Evolutionary conservation across 495 filamentous ascomycete species (phyloP).

Genomic region (Tuber indicum): DNA sequence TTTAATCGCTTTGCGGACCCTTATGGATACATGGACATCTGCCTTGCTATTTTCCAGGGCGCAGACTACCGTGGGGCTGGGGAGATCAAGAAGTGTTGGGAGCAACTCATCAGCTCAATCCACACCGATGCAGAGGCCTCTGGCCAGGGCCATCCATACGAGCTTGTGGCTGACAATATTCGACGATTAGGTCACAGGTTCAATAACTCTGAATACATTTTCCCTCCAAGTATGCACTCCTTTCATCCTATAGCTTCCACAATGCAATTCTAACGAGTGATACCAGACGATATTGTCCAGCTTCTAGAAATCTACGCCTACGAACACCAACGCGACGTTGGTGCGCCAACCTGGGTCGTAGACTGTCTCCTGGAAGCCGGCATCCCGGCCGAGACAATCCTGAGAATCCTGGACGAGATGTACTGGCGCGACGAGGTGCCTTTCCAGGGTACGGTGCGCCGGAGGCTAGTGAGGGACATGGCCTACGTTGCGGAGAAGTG

Average conservation of each 20-base stretch:
- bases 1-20: slow-evolving; percentile 86
- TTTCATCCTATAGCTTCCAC: slow-evolving; percentile 45
- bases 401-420: slow-evolving; percentile 71
- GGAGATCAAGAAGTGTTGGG: slow-evolving; percentile 78
- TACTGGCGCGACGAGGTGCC: slow-evolving; percentile 79
- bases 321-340: slow-evolving; percentile 60
- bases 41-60: slow-evolving; percentile 77
- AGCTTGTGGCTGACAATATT: slow-evolving; percentile 66
- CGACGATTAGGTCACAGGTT: slow-evolving; percentile 72
- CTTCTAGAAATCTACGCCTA: slow-evolving; percentile 72
- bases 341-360: slow-evolving; percentile 71
- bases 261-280: slow-evolving; percentile 7
- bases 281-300: slow-evolving; percentile 50
- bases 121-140: slow-evolving; percentile 57
- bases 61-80: slow-evolving; percentile 80
- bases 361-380: slow-evolving; percentile 70
- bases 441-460: slow-evolving; percentile 61
- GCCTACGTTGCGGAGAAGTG: slow-evolving; percentile 57
- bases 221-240: slow-evolving; percentile 51
- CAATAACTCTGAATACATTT: slow-evolving; percentile 68
- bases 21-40: slow-evolving; percentile 84
- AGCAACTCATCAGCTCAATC: slow-evolving; percentile 63
- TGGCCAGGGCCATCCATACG: slow-evolving; percentile 61
- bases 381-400: slow-evolving; percentile 66
- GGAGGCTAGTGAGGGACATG: slow-evolving; percentile 57